Percentiles rank a stretch among this genome's conserved stretches.
phyloP scores from a whole-genome alignment of 2,329 filamentous ascomycete genomes.

The Parascedosporium putredinis region DNA sequence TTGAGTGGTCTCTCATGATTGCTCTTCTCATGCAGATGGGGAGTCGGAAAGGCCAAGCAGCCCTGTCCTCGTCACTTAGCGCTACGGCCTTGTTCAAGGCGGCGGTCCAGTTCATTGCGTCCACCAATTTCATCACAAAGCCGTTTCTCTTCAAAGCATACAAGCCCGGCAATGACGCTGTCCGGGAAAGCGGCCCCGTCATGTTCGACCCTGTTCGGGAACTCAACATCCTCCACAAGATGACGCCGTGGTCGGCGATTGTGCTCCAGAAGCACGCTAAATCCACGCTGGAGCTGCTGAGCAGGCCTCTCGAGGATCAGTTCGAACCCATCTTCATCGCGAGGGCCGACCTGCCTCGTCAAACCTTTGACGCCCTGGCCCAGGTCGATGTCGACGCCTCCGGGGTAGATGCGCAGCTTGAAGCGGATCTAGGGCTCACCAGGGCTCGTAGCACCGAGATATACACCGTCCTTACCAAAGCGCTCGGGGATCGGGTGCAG shows the following conservation, averaged over 20 bases:
- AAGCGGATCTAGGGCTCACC: conserved; percentile 25
- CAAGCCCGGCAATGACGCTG: conserved; percentile 26
- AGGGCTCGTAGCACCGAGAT: conserved; percentile 45
- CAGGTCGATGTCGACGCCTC: conserved; percentile 19
- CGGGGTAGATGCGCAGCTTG: not conserved
- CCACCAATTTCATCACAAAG: conserved; percentile 59
- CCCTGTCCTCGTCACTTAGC: conserved; percentile 72
- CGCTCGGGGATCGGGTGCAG: conserved; percentile 64
- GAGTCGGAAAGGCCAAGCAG: conserved; percentile 56
- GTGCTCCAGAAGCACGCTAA: conserved; percentile 65
- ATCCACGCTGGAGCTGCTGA: conserved; percentile 63
- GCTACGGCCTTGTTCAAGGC: conserved; percentile 94
- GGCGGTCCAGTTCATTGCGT: conserved; percentile 74
- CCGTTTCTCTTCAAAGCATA: conserved; percentile 44
- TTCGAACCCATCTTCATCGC: conserved; percentile 79
- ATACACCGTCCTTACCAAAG: conserved; percentile 55
- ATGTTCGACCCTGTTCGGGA: conserved; percentile 67
- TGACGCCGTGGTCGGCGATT: conserved; percentile 74
- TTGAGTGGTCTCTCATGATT: conserved; percentile 78
- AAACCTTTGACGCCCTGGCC: conserved; percentile 40
- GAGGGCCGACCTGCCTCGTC: conserved; percentile 41
- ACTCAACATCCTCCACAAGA: conserved; percentile 82
- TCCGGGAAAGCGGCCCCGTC: conserved; percentile 47
- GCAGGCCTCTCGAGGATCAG: conserved; percentile 63
- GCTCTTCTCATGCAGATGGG: conserved; percentile 74